Base-by-base conservation (phyloP, 2,329 filamentous ascomycete species). In the Colletotrichum kahawae region DNA sequence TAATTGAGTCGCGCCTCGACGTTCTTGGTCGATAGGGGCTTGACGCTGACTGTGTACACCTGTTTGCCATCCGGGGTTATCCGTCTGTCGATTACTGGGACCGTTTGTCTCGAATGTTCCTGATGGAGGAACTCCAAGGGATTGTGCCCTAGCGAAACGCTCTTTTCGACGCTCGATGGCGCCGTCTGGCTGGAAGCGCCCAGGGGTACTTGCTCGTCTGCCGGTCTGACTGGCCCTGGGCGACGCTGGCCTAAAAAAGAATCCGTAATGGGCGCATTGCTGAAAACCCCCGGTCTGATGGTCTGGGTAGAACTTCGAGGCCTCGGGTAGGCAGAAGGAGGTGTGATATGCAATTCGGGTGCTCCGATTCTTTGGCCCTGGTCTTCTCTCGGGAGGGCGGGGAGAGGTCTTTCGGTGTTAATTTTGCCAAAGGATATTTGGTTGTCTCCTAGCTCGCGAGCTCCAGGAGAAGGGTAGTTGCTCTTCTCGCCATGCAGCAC, bases 401-500 rank as follows among this genome's bases (percentile, higher is more conserved):
- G 34, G 12, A 24, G 60, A 63, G 33, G 60, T 24, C 24, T 18
- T 18, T 21, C 36, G 3, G 14, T 16, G 12, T 63, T 38, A n/a
- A 24, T 16, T 38, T 43, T 21, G 33, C 33, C 33, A 2, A 73
- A 7, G 10, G 31, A 18, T 14, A 16, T 57, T 9, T 14, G 38
- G 21, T 18, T 54, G 14, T 13, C 54, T n/a, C n/a, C 7, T 9
- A 29, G 16, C 9, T 56, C 54, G 24, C 27, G 29, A 12, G 36
- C 16, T 5, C 27, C 43, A 27, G 33, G 38, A 18, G 63, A 29
- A 24, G 67, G 66, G n/a, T 79, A 81, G 27, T 76, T 79, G 43
- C 79, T 76, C 38, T 79, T 78, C 13, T 82, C 80, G 5, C 82
- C 85, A 57, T 81, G 82, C 13, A 88, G 78, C 13, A 87, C 79